Evolutionary conservation across 345 rosid genomes (phyloP).

Genomic region (Eucalyptus grandis): DNA sequence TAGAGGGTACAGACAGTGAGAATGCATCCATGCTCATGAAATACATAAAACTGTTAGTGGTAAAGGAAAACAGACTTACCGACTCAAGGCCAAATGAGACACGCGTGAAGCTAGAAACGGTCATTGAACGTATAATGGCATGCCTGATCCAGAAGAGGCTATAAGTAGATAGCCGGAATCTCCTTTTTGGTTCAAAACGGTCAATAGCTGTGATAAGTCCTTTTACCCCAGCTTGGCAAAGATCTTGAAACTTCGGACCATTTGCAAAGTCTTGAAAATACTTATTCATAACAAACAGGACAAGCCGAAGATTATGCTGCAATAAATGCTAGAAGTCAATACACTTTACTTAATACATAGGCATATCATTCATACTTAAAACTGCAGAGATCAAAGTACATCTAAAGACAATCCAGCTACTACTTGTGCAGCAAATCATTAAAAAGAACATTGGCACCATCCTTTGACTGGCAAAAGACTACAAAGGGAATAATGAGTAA

Average conservation of each 20-base stretch:
- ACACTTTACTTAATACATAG: neutral
- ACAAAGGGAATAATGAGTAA: neutral
- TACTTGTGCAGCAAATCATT: neutral
- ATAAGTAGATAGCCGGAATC: constrained; percentile 73
- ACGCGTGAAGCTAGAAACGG: constrained; percentile 72
- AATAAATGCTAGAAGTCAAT: neutral
- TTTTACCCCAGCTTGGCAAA: constrained; percentile 92
- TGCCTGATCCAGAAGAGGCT: constrained; percentile 93
- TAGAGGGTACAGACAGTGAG: neutral
- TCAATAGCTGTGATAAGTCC: constrained; percentile 93
- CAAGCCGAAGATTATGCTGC: constrained; percentile 98
- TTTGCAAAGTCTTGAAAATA: constrained; percentile 77
- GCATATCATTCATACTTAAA: neutral
- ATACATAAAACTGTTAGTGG: neutral
- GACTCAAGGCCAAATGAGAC: constrained; percentile 92
- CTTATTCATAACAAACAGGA: constrained; percentile 78
- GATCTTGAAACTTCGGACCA: constrained; percentile 77
- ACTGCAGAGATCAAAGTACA: neutral
- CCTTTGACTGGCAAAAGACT: neutral
- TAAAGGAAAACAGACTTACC: constrained; percentile 20
- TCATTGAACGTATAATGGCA: constrained; percentile 83
- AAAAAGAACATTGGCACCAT: neutral
- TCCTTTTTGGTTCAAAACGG: constrained; percentile 80
- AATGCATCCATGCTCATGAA: neutral
- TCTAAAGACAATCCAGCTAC: neutral